phyloP scores from a whole-genome alignment of 2,329 filamentous ascomycete genomes.

The Sporothrix phasma region DNA sequence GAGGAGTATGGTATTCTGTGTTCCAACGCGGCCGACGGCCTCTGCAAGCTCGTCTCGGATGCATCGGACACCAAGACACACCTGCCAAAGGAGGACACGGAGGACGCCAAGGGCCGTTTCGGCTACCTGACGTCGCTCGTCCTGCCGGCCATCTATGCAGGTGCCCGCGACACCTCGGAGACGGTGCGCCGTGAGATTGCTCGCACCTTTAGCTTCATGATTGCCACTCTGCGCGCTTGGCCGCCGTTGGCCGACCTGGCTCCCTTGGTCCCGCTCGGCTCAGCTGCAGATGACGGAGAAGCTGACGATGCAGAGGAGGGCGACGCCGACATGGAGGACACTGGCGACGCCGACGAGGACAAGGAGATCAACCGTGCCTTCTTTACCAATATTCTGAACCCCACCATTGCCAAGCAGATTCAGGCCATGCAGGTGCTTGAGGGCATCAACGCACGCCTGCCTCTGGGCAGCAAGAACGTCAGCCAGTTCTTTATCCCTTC shows the following conservation, averaged over 20 bases:
- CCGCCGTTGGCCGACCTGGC: conserved; percentile 63
- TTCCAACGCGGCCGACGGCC: conserved; percentile 67
- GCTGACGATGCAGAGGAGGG: not conserved
- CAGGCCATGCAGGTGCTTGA: conserved; percentile 73
- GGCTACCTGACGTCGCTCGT: conserved; percentile 54
- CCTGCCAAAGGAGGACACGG: conserved; percentile 3
- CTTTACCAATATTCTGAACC: conserved; percentile 86
- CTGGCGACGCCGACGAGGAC: conserved; percentile 8
- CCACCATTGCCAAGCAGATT: conserved; percentile 75
- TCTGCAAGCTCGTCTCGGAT: conserved; percentile 68
- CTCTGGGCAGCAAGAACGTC: conserved; percentile 66
- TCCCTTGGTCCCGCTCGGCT: conserved; percentile 46
- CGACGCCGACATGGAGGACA: conserved; percentile 9
- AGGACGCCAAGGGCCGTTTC: conserved; percentile 36
- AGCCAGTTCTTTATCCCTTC: conserved; percentile 77
- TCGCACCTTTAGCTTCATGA: conserved; percentile 66
- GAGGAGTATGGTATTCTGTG: conserved; percentile 80
- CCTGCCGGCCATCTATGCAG: conserved; percentile 65
- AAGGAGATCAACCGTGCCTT: conserved; percentile 57
- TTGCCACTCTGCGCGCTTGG: conserved; percentile 62
- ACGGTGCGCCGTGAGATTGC: conserved; percentile 76
- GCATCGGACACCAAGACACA: conserved; percentile 35
- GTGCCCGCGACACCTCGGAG: conserved; percentile 69
- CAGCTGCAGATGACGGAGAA: conserved; percentile 23
- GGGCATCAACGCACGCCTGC: conserved; percentile 47